Conservation (phyloP, 768 basidiomycete species). For the Suillus subluteus region DNA sequence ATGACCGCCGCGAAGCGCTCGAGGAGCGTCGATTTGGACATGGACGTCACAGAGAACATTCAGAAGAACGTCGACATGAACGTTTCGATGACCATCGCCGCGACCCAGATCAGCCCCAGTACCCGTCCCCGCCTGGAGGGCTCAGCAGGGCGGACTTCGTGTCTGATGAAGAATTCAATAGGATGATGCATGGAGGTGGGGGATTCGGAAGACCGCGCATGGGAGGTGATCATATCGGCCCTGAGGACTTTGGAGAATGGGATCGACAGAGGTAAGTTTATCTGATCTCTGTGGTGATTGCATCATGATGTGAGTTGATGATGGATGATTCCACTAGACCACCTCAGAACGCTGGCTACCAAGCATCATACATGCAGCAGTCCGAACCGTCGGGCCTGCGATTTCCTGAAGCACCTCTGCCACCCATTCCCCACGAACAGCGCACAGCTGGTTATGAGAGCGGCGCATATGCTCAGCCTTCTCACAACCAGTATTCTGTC, state of each 20-base stretch:
- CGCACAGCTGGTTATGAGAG: neutral
- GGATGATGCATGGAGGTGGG: slow-evolving; percentile 23
- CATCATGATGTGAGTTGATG: neutral
- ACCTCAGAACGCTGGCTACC: slow-evolving; percentile 12
- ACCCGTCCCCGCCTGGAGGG: slow-evolving; percentile 13
- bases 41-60: slow-evolving; percentile 3
- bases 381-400: neutral
- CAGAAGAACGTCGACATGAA: neutral
- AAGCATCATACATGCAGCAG: slow-evolving; percentile 6
- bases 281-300: neutral
- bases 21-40: slow-evolving; percentile 13
- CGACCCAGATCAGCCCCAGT: slow-evolving; percentile 6
- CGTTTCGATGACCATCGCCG: slow-evolving; percentile 3
- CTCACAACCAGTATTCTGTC: neutral
- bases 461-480: slow-evolving; percentile 2
- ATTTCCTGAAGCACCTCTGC: neutral
- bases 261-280: slow-evolving; percentile 4
- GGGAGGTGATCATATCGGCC: neutral
- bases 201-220: slow-evolving; percentile 7
- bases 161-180: slow-evolving; percentile 29
- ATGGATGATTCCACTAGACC: slow-evolving; percentile 10
- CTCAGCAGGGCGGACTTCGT: slow-evolving; percentile 31
- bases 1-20: slow-evolving; percentile 15
- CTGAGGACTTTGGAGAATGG: slow-evolving; percentile 12
- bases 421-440: slow-evolving; percentile 1